Conservation (phyloP, 192 early-diverging fungal genomes). For the Kickxella alabastrina region DNA sequence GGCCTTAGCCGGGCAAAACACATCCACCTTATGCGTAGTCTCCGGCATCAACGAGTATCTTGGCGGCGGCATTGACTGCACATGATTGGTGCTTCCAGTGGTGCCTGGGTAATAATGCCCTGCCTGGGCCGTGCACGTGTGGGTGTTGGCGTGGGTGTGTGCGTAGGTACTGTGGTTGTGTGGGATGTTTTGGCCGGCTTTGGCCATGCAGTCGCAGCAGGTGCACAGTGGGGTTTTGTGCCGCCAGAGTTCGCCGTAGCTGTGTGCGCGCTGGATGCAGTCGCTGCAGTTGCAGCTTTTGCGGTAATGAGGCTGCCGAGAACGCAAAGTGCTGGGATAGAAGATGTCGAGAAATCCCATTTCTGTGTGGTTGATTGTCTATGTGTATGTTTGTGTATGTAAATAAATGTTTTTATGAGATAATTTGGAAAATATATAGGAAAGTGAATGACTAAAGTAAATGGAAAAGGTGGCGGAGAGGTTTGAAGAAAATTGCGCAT, state of each 20-base stretch:
- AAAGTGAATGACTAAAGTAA: background rate
- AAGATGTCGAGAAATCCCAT: slow-evolving; percentile 37
- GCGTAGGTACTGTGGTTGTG: slow-evolving; percentile 30
- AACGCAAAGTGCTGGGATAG: slow-evolving; percentile 32
- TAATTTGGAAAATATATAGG: background rate
- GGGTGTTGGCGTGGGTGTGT: slow-evolving; percentile 26
- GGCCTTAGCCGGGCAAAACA: slow-evolving; percentile 17
- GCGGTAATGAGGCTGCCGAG: slow-evolving; percentile 31
- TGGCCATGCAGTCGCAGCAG: slow-evolving; percentile 50
- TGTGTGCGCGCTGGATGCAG: slow-evolving; percentile 15
- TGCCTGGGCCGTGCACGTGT: slow-evolving; percentile 29
- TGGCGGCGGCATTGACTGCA: slow-evolving; percentile 22
- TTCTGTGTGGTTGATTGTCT: background rate
- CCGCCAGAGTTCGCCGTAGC: slow-evolving; percentile 39
- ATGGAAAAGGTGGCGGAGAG: background rate
- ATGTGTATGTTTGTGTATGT: background rate
- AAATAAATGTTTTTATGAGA: background rate
- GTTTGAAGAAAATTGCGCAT: background rate
- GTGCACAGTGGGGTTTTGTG: slow-evolving; percentile 40
- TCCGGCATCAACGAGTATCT: slow-evolving; percentile 46
- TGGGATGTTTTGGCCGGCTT: slow-evolving; percentile 35
- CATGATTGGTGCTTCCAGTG: too few species aligned
- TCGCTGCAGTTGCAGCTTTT: slow-evolving; percentile 40
- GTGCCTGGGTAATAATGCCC: slow-evolving; percentile 6
- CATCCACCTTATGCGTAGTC: slow-evolving; percentile 41